These are phyloP conservation scores for Suhomyces atakaporum DNA, from an alignment of 1,139 yeast genomes.

Conservation along the genomic window DNA sequence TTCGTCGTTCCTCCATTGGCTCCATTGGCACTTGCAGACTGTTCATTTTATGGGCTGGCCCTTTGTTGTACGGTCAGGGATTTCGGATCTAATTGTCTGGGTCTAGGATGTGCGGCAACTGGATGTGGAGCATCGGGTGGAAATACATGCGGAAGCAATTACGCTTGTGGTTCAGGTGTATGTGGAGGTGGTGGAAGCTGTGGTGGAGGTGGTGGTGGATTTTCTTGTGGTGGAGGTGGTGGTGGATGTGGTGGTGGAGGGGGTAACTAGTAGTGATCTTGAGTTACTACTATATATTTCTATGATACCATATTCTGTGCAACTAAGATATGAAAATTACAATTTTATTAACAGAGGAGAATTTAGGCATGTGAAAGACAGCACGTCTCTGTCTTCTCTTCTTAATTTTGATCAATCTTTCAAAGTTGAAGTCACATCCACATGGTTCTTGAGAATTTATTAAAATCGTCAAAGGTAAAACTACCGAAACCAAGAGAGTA, in stretches of 20 bases:
- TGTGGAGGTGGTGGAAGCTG: constrained; percentile 5
- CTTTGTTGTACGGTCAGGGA: constrained; percentile 17
- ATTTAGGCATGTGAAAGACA: no score
- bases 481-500: no score
- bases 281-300: no score
- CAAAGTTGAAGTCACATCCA: no score
- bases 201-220: constrained; percentile 5
- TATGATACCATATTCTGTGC: no score
- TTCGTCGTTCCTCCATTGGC: constrained; percentile 16
- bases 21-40: constrained; percentile 10
- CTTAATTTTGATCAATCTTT: no score
- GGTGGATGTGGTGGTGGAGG: constrained; percentile 8
- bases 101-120: constrained; percentile 9
- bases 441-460: no score
- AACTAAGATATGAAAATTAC: no score
- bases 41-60: constrained; percentile 13
- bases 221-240: constrained; percentile 5
- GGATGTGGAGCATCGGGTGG: constrained; percentile 1
- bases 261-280: neutral
- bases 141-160: constrained; percentile 1
- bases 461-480: no score
- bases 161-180: neutral
- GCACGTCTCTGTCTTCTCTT: no score
- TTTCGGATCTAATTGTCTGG: constrained; percentile 13
- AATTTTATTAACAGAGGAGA: no score